Base-by-base conservation (phyloP, 352 stramenopile genomes). In the Pythium volutum region DNA sequence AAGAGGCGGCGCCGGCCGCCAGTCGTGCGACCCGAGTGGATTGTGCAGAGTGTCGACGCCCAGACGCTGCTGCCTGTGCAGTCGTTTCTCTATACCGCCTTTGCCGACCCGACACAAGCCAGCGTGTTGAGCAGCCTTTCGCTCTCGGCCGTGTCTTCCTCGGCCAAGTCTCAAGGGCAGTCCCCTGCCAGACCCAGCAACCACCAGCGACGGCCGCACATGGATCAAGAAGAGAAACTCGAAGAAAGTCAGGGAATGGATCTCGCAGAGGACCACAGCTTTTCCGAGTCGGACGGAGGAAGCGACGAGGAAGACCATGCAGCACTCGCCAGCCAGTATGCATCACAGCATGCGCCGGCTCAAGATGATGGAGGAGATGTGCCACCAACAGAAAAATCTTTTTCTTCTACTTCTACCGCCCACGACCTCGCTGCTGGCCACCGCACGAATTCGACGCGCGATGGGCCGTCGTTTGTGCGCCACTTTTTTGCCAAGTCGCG, bases 21-120 rank as follows among this genome's bases (percentile, higher is more conserved):
- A 0, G 86, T 98, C 9, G 83, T 94, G 25, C 73, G 87, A 52
- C 95, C 95, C 0, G 71, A 95, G 22, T 98, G 95, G 95, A 95
- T 98, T 60, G 70, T 94, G 10, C 86, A 97, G 58, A 93, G 90
- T 68, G 86, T 98, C 15, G 66, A 88, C 39, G 67, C 82, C 34
- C 70, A 78, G 22, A 79, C 59, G 22, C 50, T 97, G 50, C 65
- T 97, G 7, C 76, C 87, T 0, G 59, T 91, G 64, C 77, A 81
- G 48, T 60, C 80, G 33, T 98, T 98, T 67, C 68, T 98, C 18
- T 83, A 97, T 27, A 48, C 80, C 27, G 87, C 92, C 20, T 91
- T 97, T 54, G 64, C 62, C 11, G 87, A 97, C 64, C 74, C 75
- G 36, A 89, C 75, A 15, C 81, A 93, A 58, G 71, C 42, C 27